A percentile compares a stretch with the other conserved stretches of the same genome.
Conservation (phyloP, 2,329 filamentous ascomycete species). For the Cladosporium sp. region DNA sequence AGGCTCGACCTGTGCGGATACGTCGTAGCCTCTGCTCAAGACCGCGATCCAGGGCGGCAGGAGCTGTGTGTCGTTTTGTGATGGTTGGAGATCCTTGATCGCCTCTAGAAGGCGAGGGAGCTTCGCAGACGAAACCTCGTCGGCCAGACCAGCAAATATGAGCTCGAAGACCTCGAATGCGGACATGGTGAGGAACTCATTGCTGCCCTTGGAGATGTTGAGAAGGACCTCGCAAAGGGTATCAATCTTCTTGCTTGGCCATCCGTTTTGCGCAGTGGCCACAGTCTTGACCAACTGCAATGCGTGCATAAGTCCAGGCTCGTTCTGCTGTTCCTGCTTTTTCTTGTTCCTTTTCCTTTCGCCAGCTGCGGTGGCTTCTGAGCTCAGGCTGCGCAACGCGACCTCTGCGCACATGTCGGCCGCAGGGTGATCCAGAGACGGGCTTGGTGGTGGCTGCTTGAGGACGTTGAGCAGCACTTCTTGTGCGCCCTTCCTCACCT, state of each 20-base stretch:
- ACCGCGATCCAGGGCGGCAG: conserved; percentile 97
- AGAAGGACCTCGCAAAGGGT: conserved; percentile 84
- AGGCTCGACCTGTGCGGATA: conserved; percentile 82
- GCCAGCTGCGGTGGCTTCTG: conserved; percentile 69
- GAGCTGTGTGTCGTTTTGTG: conserved; percentile 89
- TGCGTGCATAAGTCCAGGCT: conserved; percentile 81
- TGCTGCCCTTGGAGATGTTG: conserved; percentile 83
- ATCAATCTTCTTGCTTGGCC: conserved; percentile 96
- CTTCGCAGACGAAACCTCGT: conserved; percentile 85
- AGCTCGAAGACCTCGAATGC: conserved; percentile 97
- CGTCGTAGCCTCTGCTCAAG: conserved; percentile 88
- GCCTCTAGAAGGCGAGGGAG: conserved; percentile 85
- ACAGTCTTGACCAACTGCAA: conserved; percentile 90
- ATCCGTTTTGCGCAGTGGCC: conserved; percentile 82
- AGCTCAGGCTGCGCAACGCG: conserved; percentile 75
- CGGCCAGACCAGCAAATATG: conserved; percentile 88
- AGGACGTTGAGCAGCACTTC: conserved; percentile 84
- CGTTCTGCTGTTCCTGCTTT: conserved; percentile 56
- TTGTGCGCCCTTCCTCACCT: conserved; percentile 90
- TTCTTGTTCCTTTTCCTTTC: conserved; percentile 66
- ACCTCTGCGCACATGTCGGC: conserved; percentile 96
- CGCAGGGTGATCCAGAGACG: conserved; percentile 89
- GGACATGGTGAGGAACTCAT: conserved; percentile 94
- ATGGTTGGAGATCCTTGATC: conserved; percentile 86
- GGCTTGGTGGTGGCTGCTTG: conserved; percentile 82